Evolutionary conservation across 2,329 filamentous ascomycete species (phyloP), one percentile per base, ranked within the genome.

Genomic region (Apiospora phragmitis): DNA sequence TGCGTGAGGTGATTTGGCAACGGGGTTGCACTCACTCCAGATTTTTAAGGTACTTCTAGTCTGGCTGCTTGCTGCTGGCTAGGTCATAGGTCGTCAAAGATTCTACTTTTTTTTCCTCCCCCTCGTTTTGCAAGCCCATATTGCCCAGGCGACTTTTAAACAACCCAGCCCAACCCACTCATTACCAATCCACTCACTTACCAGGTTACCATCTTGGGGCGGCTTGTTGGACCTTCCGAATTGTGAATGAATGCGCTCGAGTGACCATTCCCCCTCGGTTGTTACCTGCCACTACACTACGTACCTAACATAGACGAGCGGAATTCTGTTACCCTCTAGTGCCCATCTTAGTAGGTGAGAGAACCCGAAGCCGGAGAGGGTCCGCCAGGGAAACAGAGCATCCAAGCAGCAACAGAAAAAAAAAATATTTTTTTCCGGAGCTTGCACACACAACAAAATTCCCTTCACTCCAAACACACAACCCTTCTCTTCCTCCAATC

Each of bases 341-440:
- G 55, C 21, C 55, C 32, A 62, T 62, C 55, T 62, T 62, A 62
- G 55, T 32, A 55, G 26, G 14, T 29, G 26, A 29, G 47, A 55
- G 55, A 62, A 38, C 32, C 55, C 32, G 38, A 32, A 62, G 9
- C 55, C 55, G 24, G 55, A 62, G 55, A 62, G 55, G 55, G 55
- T 62, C 55, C 55, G 55, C 55, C 55, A 62, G 55, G 32, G 35
- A 62, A 62, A 38, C 55, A 62, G 55, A 62, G 24, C 51, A 42
- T 67, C 47, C 24, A 55, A 29, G 59, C 43, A 38, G 45, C 42
- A 49, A 67, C 65, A 55, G 69, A 55, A 69, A 68, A 67, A 70
- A 69, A 59, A 69, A 67, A 59, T 62, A 62, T 69, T 70, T 69
- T 71, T 71, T 72, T 70, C 42, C 62, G 65, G 45, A 62, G 55